Percentiles rank a stretch among this genome's conserved stretches.
Evolutionary conservation across 768 basidiomycete genomes (phyloP).

Genomic region (Imleria badia): DNA sequence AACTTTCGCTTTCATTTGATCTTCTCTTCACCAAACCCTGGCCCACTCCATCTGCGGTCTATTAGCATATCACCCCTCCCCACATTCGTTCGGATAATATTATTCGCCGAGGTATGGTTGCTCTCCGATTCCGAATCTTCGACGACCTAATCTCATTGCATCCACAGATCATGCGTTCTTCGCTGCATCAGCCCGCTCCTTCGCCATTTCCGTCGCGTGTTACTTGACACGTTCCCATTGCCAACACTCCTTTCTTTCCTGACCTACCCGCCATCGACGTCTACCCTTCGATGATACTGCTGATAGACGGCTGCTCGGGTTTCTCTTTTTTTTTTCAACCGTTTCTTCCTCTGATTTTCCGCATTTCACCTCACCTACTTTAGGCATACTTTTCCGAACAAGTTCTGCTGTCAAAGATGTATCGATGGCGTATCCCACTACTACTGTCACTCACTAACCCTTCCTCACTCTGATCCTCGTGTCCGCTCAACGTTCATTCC

Average conservation of each 20-base stretch:
- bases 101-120: constrained; percentile 20
- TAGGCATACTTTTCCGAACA: background rate
- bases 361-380: background rate
- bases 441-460: constrained; percentile 2
- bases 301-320: background rate
- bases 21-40: background rate
- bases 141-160: background rate
- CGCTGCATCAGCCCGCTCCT: constrained; percentile 1
- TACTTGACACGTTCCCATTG: background rate
- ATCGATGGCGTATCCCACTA: background rate
- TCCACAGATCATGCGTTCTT: constrained; percentile 1
- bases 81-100: constrained; percentile 12
- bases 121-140: background rate
- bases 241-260: constrained; percentile 4
- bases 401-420: background rate
- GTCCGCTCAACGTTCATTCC: constrained; percentile 4
- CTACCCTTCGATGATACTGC: background rate
- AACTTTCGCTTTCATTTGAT: background rate
- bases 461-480: background rate
- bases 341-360: background rate
- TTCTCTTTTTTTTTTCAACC: background rate
- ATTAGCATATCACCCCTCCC: background rate
- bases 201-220: background rate
- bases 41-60: background rate
- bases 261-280: background rate